Evolutionary conservation across 2,329 filamentous ascomycete species (phyloP), one percentile per base, ranked within the genome.

Genomic region (Arthrobotrys conoides): DNA sequence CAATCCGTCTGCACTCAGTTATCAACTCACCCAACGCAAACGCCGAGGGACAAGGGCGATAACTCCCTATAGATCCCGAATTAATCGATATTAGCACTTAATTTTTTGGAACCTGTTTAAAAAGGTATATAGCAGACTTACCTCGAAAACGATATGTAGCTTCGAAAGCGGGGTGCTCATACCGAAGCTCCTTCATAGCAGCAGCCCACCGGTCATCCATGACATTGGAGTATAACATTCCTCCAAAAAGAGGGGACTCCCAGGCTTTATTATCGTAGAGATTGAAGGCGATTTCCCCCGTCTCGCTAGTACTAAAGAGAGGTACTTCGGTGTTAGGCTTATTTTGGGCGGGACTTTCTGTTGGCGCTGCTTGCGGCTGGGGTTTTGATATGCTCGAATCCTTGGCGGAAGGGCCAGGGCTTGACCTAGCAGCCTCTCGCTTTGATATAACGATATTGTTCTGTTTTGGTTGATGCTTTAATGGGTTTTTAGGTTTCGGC

Each of bases 1-100:
- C 16, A 8, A 70, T 27, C 4, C 61, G 18, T 16, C 49, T 4
- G 24, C 67, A 70, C 8, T 38, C 22, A 6, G 55, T 71, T 14
- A 71, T 64, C 1, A 71, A 14, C 1, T 61, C 49, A 2, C 68
- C 68, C 14, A 71, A 24, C 18, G 55, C 57, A 20, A 71, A 64
- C 0, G 68, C 57, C 3, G 59, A 64, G 9, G 57, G 9, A 18
- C 68, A 71, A 12, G 68, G 68, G 20, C 18, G 12, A 33, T 71
- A 71, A 14, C 44, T 22, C 1, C 46, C 68, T 71, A 46, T n/a
- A 24, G 1, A 12, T 3, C 5, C 12, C 10, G 10, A 8, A n/a
- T 24, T 38, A 53, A n/a, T 59, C 8, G n/a, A 3, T 30, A 5
- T 44, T 59, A 44, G 38, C 14, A 16, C 1, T 5, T 16, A n/a